phyloP scores from a whole-genome alignment of 768 basidiomycete genomes.

The Hemileccinum rubropunctum region DNA sequence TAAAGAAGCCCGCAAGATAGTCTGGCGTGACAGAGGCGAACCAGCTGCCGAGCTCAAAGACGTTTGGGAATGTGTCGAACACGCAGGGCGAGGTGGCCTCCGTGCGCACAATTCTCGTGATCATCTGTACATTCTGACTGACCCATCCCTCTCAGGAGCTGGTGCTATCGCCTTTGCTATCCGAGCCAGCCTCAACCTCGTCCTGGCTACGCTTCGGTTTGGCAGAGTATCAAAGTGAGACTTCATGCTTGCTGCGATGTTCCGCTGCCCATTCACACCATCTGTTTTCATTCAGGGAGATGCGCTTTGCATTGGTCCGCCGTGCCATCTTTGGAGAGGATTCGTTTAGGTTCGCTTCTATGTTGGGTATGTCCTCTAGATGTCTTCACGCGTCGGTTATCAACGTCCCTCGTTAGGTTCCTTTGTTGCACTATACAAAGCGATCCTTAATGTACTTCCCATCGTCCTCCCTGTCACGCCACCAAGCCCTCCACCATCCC shows the following conservation, averaged over 20 bases:
- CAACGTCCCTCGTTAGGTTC: conserved; percentile 44
- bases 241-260: neutral
- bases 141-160: conserved; percentile 53
- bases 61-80: conserved; percentile 63
- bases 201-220: conserved; percentile 72
- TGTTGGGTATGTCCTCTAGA: conserved; percentile 58
- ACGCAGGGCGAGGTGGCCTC: conserved; percentile 67
- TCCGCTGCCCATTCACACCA: neutral
- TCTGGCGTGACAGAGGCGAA: conserved; percentile 80
- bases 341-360: conserved; percentile 79
- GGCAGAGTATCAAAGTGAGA: conserved; percentile 64
- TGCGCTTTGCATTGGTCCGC: conserved; percentile 63
- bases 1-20: conserved; percentile 69
- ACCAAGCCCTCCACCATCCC: conserved; percentile 22
- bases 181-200: conserved; percentile 78
- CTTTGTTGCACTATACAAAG: conserved; percentile 77
- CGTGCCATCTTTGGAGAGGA: conserved; percentile 85
- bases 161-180: conserved; percentile 78
- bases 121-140: neutral
- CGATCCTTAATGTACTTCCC: conserved; percentile 74
- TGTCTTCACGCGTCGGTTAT: too few relatives aligned
- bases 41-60: conserved; percentile 65
- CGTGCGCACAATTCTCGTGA: conserved; percentile 46
- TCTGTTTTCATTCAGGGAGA: conserved; percentile 43
- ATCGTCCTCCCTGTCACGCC: conserved; percentile 54